phyloP scores from a whole-genome alignment of 2,329 filamentous ascomycete species.

The Albophoma yamanashiensis region DNA sequence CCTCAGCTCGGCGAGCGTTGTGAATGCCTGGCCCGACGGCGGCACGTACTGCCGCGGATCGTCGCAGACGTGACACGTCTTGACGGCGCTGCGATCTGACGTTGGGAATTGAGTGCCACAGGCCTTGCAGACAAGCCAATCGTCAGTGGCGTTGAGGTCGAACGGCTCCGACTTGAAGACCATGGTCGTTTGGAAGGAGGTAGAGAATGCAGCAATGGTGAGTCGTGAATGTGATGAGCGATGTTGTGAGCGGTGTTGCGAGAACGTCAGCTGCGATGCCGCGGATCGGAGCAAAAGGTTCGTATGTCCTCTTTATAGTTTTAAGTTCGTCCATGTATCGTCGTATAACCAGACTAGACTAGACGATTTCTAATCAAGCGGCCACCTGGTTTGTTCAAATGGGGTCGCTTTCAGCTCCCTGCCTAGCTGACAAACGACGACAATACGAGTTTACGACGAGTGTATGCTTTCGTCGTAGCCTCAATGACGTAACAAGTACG shows the following conservation, averaged over 20 bases:
- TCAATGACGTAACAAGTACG: neutral
- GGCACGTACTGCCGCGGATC: conserved; percentile 64
- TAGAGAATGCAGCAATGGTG: neutral
- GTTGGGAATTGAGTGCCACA: conserved; percentile 56
- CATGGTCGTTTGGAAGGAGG: neutral
- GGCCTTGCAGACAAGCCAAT: conserved; percentile 48
- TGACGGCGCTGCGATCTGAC: conserved; percentile 32
- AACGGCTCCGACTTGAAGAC: conserved; percentile 4
- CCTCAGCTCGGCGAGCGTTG: conserved; percentile 39
- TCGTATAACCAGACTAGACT: neutral
- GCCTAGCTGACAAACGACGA: neutral
- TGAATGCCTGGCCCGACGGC: conserved; percentile 46
- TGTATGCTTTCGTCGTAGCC: neutral
- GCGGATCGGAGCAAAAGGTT: neutral
- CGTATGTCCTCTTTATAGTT: neutral
- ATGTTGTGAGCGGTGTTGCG: neutral
- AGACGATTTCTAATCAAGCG: neutral
- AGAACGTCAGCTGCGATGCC: neutral
- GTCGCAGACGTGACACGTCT: conserved; percentile 60
- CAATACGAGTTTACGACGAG: too few species aligned
- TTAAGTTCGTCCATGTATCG: neutral
- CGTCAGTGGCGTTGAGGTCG: neutral
- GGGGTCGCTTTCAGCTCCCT: neutral
- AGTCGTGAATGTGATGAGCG: neutral
- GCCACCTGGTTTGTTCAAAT: neutral